Evolutionary conservation across 441 rosid species (phyloP), one percentile per base, ranked within the genome.

Genomic region (Populus trichocarpa): DNA sequence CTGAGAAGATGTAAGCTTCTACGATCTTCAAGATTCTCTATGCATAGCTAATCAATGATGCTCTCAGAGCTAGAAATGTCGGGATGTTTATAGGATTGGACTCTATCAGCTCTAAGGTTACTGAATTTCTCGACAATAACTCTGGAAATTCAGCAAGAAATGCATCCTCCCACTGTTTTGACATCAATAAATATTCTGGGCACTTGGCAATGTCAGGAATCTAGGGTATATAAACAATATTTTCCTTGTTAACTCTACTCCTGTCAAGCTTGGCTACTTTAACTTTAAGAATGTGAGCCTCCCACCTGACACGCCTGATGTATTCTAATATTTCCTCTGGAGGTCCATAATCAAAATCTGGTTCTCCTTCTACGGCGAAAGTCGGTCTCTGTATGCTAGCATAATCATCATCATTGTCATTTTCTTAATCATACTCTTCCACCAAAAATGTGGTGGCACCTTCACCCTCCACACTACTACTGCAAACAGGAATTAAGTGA

Each of bases 261-360:
- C 30, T 78, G 67, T 86, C 91, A 79, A 83, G 80, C 85, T 91
- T 89, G 71, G 92, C 97, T 71, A 92, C 90, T 77, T 78, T 86
- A 38, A 95, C 92, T 72, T 90, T 92, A 0, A 96, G 96, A 84
- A 92, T 80, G 68, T 72, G 91, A 73, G 99, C 97, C 88, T 95
- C 99, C 99, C 99, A 93, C 87, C 97, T 92, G 83, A 93, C 98
- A 84, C 94, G 93, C 85, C 98, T 86, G 70, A 92, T 86, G 82
- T 86, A 92, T 82, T 92, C 98, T 64, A 91, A 81, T 78, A 94
- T 97, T 84, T 95, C 97, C 87, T 92, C 93, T 70, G 96, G 94
- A 74, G 95, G 94, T 76, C 99, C 95, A 75, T 91, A 86, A 72
- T 90, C 89, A 64, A 92, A 95, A 87, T 95, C 85, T 35, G 99